phyloP scores from a whole-genome alignment of 768 basidiomycete species.

The Cubamyces sp. region DNA sequence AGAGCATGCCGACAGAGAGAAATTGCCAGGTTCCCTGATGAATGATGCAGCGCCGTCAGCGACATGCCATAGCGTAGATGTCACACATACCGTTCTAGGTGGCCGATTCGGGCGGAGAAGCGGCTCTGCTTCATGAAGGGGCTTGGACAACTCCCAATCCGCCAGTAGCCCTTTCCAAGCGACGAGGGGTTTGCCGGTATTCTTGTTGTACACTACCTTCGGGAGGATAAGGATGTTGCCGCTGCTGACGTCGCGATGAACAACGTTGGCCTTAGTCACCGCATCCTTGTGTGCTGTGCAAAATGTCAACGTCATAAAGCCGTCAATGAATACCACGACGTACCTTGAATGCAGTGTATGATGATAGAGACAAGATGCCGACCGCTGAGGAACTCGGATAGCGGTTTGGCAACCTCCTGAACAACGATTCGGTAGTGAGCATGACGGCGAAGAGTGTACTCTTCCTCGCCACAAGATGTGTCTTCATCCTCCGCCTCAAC shows the following conservation, averaged over 20 bases:
- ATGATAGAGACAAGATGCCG: not conserved
- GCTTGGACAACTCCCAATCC: slow-evolving; percentile 19
- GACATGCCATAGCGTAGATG: too few species aligned
- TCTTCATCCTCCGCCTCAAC: not conserved
- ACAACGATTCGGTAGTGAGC: slow-evolving; percentile 14
- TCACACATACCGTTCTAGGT: slow-evolving; percentile 6
- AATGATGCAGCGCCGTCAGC: not conserved
- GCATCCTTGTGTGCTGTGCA: not conserved
- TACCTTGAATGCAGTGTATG: not conserved
- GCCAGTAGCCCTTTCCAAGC: not conserved
- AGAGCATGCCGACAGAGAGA: slow-evolving; percentile 9
- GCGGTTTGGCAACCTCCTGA: slow-evolving; percentile 6
- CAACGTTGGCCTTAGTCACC: not conserved
- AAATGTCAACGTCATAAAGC: not conserved
- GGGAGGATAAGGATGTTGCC: slow-evolving; percentile 16
- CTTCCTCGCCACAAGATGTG: not conserved
- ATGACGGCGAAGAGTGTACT: not conserved
- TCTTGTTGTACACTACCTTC: not conserved
- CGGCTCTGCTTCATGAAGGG: not conserved
- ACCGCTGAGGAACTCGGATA: not conserved
- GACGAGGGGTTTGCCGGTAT: not conserved
- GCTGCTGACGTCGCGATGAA: slow-evolving; percentile 12
- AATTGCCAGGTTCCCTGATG: slow-evolving; percentile 27
- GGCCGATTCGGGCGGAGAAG: not conserved
- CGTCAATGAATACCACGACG: not conserved